Conservation (phyloP, 2,329 filamentous ascomycete species). For the Apiospora kogelbergensis region DNA sequence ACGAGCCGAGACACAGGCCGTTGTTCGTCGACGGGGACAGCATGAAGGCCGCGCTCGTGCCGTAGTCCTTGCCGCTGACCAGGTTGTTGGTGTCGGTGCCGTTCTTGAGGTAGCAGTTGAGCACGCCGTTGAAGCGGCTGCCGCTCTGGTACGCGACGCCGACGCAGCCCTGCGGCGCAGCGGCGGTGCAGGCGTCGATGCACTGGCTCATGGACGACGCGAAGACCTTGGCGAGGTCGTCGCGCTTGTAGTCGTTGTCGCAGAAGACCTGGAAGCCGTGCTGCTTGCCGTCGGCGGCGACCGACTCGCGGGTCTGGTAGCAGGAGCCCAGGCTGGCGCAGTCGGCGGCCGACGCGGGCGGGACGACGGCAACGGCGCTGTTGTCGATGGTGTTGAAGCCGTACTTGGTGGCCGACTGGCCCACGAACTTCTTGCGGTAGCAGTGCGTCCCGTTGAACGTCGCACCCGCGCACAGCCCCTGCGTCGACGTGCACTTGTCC, state of each 20-base stretch:
- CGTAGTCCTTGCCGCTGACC: not conserved
- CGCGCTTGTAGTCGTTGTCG: not conserved
- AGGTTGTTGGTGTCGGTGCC: not conserved
- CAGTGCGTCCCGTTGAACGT: not conserved
- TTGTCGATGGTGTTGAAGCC: not conserved
- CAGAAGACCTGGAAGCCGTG: not conserved
- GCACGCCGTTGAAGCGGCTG: not conserved
- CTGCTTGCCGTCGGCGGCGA: too few relatives aligned
- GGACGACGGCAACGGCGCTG: not conserved
- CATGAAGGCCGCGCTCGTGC: not conserved
- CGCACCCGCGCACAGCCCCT: not conserved
- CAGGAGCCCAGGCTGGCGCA: not conserved
- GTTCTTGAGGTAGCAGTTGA: conserved; percentile 1
- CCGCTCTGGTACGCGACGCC: not conserved
- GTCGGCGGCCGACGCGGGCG: not conserved
- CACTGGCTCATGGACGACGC: not conserved
- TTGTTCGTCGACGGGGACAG: not conserved
- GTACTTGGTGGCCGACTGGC: not conserved
- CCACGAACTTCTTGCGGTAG: not conserved
- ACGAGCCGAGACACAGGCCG: not conserved
- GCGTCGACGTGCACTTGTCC: not conserved
- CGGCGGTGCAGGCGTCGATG: not conserved
- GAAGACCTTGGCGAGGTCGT: not conserved
- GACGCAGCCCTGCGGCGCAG: not conserved
- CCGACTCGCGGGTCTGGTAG: too few relatives aligned